Conservation (phyloP, 768 basidiomycete species). For the Cyathus striatus region DNA sequence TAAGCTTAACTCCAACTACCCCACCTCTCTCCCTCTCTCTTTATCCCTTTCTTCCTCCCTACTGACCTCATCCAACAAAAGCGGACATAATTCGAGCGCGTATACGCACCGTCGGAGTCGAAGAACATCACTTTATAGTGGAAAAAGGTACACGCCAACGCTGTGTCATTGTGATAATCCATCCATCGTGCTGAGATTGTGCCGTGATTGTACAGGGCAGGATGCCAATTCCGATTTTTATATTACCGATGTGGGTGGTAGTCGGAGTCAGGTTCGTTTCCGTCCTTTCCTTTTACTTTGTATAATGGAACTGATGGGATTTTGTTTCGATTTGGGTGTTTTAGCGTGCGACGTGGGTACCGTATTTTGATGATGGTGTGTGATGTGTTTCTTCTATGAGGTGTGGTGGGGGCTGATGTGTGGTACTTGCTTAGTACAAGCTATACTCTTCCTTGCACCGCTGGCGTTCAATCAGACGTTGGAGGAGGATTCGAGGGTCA, state of each 20-base stretch:
- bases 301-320: neutral
- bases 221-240: constrained; percentile 52
- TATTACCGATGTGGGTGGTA: constrained; percentile 69
- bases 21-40: constrained; percentile 18
- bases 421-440: constrained; percentile 49
- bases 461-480: constrained; percentile 70
- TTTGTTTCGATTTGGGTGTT: neutral
- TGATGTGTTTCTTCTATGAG: no score
- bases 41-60: neutral
- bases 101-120: constrained; percentile 67
- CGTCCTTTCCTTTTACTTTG: no score
- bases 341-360: constrained; percentile 64
- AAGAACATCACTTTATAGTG: constrained; percentile 62
- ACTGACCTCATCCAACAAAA: constrained; percentile 8
- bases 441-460: constrained; percentile 81
- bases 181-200: no score
- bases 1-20: no score
- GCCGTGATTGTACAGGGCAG: constrained; percentile 11
- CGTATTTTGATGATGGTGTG: constrained; percentile 70
- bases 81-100: constrained; percentile 75
- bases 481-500: constrained; percentile 61
- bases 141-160: constrained; percentile 50
- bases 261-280: constrained; percentile 49
- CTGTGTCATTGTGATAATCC: no score
- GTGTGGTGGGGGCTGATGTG: no score